Percentiles rank a stretch among this genome's conserved stretches.
These are phyloP conservation scores for Sporothrix brasiliensis DNA, from an alignment of 2,329 filamentous ascomycete species.

Conservation along the genomic window DNA sequence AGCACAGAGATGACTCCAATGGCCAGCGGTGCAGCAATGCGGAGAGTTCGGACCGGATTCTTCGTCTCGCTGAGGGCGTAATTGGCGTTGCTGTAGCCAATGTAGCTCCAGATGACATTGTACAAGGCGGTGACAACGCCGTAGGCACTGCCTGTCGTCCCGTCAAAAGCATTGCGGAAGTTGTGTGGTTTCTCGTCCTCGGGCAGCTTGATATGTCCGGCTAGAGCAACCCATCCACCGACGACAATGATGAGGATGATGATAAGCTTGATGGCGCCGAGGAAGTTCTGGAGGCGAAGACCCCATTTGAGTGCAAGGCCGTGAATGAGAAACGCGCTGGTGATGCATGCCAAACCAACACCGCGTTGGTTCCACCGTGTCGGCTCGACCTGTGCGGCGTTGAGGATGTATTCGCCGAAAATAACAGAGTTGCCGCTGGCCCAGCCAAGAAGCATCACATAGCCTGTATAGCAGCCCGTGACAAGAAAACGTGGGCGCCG, in stretches of 20 bases:
- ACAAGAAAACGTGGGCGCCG: conserved; percentile 62
- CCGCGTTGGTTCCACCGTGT: conserved; percentile 68
- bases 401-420: conserved; percentile 70
- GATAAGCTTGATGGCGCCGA: conserved; percentile 67
- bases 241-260: conserved; percentile 68
- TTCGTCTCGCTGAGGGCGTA: conserved; percentile 67
- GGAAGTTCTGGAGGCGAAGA: conserved; percentile 66
- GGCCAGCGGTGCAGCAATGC: conserved; percentile 65
- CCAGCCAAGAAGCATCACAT: conserved; percentile 66
- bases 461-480: conserved; percentile 63
- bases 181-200: conserved; percentile 52
- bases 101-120: conserved; percentile 72
- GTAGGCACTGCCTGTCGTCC: conserved; percentile 67
- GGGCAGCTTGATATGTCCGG: conserved; percentile 59
- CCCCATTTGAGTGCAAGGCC: conserved; percentile 67
- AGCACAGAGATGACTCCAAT: conserved; percentile 61
- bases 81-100: conserved; percentile 70
- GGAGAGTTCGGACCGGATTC: conserved; percentile 66
- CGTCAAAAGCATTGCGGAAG: conserved; percentile 65
- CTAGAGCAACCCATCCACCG: conserved; percentile 63
- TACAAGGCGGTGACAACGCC: conserved; percentile 70
- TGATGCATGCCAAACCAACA: conserved; percentile 68
- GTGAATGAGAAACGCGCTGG: conserved; percentile 66
- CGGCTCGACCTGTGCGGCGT: conserved; percentile 64
- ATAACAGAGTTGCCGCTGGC: conserved; percentile 68